Conservation (phyloP, 2,329 filamentous ascomycete genomes). For the Emydomyces testavorans region DNA sequence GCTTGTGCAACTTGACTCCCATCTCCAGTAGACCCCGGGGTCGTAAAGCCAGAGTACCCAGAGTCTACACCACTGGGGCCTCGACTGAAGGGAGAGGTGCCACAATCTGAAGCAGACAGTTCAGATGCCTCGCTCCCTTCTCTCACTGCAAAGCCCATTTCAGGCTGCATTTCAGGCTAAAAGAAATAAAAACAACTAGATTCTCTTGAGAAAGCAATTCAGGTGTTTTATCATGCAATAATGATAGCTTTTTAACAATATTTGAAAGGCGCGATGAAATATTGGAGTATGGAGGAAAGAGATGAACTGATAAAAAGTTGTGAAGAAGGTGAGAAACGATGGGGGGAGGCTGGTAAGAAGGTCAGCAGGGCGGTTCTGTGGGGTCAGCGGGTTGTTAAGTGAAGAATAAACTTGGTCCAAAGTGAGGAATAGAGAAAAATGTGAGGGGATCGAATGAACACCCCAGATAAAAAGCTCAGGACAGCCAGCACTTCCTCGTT, state of each 20-base stretch:
- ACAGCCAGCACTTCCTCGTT: background rate
- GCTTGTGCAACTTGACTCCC: background rate
- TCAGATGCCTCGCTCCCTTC: background rate
- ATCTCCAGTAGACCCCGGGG: background rate
- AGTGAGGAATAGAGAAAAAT: background rate
- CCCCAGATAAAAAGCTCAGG: conserved; percentile 1
- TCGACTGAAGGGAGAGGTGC: background rate
- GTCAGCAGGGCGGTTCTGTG: background rate
- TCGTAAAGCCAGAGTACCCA: conserved; percentile 2
- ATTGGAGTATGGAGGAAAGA: background rate
- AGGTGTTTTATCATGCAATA: background rate
- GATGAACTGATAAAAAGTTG: background rate
- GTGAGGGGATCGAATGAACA: background rate
- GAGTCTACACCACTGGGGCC: background rate
- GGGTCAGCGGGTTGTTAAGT: background rate
- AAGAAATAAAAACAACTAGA: background rate
- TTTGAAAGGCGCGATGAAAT: background rate
- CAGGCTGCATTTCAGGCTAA: background rate
- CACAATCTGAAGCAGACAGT: background rate
- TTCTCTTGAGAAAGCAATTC: background rate
- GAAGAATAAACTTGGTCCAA: background rate
- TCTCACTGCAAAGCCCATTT: background rate
- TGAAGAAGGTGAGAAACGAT: background rate
- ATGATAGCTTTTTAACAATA: background rate
- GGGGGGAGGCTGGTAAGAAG: background rate